A percentile compares a stretch with the other conserved stretches of the same genome.
These are phyloP conservation scores for Cryptococcus sp. DNA, from an alignment of 1,284 basidiomycete genomes.

Conservation along the genomic window DNA sequence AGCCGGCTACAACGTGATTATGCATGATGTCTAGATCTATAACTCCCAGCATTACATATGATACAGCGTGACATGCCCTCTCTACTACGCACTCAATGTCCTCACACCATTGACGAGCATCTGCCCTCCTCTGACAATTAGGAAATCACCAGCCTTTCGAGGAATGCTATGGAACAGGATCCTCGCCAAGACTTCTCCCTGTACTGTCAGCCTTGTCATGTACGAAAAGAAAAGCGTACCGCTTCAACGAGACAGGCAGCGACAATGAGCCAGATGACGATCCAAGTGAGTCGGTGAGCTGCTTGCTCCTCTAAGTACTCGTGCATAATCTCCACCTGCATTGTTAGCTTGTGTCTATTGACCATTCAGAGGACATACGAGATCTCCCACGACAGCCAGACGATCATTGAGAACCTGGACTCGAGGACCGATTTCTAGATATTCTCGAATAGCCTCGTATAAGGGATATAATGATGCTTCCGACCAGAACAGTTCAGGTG, in stretches of 20 bases:
- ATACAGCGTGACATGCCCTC: too few relatives aligned
- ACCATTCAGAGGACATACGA: constrained; percentile 55
- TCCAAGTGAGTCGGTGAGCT: constrained; percentile 92
- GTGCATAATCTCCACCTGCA: constrained; percentile 84
- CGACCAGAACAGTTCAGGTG: constrained; percentile 92
- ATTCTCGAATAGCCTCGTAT: constrained; percentile 90
- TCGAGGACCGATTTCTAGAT: constrained; percentile 84
- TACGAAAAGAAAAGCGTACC: constrained; percentile 13
- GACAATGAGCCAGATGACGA: constrained; percentile 91
- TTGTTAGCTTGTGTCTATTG: constrained; percentile 6
- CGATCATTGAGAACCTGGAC: constrained; percentile 87
- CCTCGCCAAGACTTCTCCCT: constrained; percentile 82
- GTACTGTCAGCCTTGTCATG: constrained; percentile 3
- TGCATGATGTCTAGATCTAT: too few relatives aligned
- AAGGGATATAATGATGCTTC: constrained; percentile 84
- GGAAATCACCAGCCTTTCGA: constrained; percentile 25
- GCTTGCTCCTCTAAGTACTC: constrained; percentile 87
- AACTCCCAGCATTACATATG: too few relatives aligned
- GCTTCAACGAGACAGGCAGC: constrained; percentile 65
- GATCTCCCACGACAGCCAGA: constrained; percentile 77
- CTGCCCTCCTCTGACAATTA: constrained; percentile 22
- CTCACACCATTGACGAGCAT: constrained; percentile 8
- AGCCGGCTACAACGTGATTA: too few relatives aligned
- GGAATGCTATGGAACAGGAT: constrained; percentile 56
- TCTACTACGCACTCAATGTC: background rate